Evolutionary conservation across 2,329 filamentous ascomycete genomes (phyloP), one percentile per base, ranked within the genome.

Genomic region (Ophiosphaerella herpotricha): DNA sequence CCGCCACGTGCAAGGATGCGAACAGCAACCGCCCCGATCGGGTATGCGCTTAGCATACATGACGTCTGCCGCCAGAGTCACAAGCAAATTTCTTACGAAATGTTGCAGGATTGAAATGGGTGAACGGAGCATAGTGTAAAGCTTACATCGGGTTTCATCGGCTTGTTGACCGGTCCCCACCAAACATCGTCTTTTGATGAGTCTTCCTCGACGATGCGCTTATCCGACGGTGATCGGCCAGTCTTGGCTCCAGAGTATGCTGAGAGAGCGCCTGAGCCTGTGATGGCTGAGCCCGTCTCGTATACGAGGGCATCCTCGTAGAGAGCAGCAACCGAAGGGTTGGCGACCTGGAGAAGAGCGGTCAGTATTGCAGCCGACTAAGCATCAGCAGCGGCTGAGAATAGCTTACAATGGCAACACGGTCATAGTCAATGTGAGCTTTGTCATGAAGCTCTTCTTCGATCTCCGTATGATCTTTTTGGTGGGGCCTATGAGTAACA

Each of bases 161-260:
- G 90, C 85, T 97, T 97, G 84, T 99, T 99, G 65, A 99, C 94
- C 48, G 94, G 93, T 70, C 94, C 94, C 94, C 94, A 97, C 94
- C 94, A 99, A 71, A 99, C 84, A 55, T 99, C 86, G 49, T 94
- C 87, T 76, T 96, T 87, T 60, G 94, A 97, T 57, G 85, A 82
- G 52, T 87, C 80, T 77, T 99, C 94, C 80, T 95, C 86, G 73
- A 99, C 94, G 73, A 99, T 90, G 75, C 94, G 88, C 87, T 99
- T 99, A 80, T 99, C 94, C 48, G 90, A 87, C 21, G 94, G 94
- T 55, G 94, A 99, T 61, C 94, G 91, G 57, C 94, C 94, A 55
- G 94, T 99, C 85, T 99, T 99, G 68, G 91, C 90, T 69, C 94
- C 94, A 39, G 94, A 97, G 84, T 97, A 99, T 72, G 94, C 94